Evolutionary conservation across 768 basidiomycete species (phyloP).

Genomic region (Guyanaporus albipodus): DNA sequence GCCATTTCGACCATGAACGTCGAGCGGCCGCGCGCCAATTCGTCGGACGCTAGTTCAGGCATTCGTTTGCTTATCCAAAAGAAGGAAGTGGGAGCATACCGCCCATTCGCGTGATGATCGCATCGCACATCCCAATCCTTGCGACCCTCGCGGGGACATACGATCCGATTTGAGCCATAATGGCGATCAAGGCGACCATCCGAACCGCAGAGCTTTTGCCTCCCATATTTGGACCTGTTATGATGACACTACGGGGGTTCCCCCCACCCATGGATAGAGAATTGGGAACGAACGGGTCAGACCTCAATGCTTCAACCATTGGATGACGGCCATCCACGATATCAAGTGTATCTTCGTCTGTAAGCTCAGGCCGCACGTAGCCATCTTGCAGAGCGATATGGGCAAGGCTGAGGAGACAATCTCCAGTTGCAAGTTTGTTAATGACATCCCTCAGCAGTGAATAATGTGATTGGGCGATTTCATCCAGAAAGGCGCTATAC

Average conservation of each 20-base stretch:
- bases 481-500: slow-evolving; percentile 61
- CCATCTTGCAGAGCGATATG: slow-evolving; percentile 70
- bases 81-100: slow-evolving; percentile 41
- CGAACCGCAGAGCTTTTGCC: slow-evolving; percentile 82
- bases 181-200: slow-evolving; percentile 70
- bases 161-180: slow-evolving; percentile 86
- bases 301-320: slow-evolving; percentile 76
- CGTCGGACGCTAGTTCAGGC: slow-evolving; percentile 66
- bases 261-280: slow-evolving; percentile 59
- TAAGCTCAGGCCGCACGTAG: slow-evolving; percentile 77
- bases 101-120: slow-evolving; percentile 87
- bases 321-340: slow-evolving; percentile 89
- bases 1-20: slow-evolving; percentile 98
- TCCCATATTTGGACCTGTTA: slow-evolving; percentile 87
- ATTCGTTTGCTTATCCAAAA: slow-evolving; percentile 1
- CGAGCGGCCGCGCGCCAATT: slow-evolving; percentile 79
- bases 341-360: slow-evolving; percentile 60
- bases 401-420: slow-evolving; percentile 85
- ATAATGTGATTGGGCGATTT: slow-evolving; percentile 69
- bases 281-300: slow-evolving; percentile 87
- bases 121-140: slow-evolving; percentile 76
- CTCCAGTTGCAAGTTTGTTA: slow-evolving; percentile 76
- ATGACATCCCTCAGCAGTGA: slow-evolving; percentile 68
- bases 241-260: slow-evolving; percentile 55
- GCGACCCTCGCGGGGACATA: slow-evolving; percentile 83